Evolutionary conservation across 2,329 filamentous ascomycete species (phyloP).

Genomic region (Rugonectria rugulosa): DNA sequence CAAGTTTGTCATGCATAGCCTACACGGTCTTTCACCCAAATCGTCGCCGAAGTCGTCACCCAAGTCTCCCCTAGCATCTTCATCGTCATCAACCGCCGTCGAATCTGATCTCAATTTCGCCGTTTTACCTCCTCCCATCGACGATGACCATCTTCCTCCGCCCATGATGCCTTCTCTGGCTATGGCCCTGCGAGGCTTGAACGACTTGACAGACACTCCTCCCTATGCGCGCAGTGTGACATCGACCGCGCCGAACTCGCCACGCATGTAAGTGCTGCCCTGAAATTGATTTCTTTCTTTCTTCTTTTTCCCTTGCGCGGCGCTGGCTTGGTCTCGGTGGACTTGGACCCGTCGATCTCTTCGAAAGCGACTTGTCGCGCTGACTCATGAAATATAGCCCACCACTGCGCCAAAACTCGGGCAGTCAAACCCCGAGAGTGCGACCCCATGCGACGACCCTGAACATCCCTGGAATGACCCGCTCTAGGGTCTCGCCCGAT

Average conservation of each 20-base stretch:
- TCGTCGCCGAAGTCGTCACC: conserved; percentile 39
- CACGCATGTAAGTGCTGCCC: conserved; percentile 60
- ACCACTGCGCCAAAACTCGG: conserved; percentile 76
- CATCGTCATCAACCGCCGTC: conserved; percentile 41
- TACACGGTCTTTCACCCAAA: conserved; percentile 43
- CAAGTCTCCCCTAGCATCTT: conserved; percentile 38
- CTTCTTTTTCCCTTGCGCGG: conserved; percentile 29
- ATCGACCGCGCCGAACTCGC: conserved; percentile 66
- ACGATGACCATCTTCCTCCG: conserved; percentile 41
- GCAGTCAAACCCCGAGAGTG: conserved; percentile 77
- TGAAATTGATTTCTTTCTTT: neutral
- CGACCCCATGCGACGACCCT: conserved; percentile 89
- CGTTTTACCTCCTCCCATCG: conserved; percentile 45
- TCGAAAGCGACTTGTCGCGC: conserved; percentile 20
- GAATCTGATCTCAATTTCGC: conserved; percentile 44
- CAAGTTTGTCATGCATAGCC: conserved; percentile 56
- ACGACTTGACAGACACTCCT: conserved; percentile 60
- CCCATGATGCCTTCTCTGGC: conserved; percentile 48
- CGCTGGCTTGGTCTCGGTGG: conserved; percentile 35
- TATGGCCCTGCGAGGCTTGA: conserved; percentile 51
- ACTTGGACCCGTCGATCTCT: conserved; percentile 30
- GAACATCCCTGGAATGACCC: conserved; percentile 95
- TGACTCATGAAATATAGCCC: conserved; percentile 56
- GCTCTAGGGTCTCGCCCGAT: conserved; percentile 94
- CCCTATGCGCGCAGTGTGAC: conserved; percentile 64